A percentile compares a stretch with the other conserved stretches of the same genome.
Evolutionary conservation across 2,329 filamentous ascomycete genomes (phyloP).

Genomic region (Moelleriella libera): DNA sequence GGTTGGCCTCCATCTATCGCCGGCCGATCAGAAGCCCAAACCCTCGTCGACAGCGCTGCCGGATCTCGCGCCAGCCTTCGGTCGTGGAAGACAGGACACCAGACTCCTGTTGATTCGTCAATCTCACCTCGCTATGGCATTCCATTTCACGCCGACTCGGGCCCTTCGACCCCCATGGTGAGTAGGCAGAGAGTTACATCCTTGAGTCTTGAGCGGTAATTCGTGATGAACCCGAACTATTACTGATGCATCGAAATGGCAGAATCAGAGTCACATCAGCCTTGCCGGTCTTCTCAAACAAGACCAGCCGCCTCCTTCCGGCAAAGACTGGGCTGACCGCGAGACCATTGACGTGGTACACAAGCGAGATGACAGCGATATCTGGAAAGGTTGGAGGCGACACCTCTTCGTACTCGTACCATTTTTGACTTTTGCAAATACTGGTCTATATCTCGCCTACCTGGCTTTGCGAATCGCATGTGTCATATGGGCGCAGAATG

Average conservation of each 20-base stretch:
- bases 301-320: constrained; percentile 14
- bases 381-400: constrained; percentile 29
- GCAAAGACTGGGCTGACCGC: constrained; percentile 16
- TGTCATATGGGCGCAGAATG: constrained; percentile 34
- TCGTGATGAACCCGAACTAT: background rate
- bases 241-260: constrained; percentile 5
- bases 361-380: constrained; percentile 27
- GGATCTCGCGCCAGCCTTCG: constrained; percentile 10
- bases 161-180: constrained; percentile 8
- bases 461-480: constrained; percentile 36
- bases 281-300: constrained; percentile 23
- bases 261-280: constrained; percentile 28
- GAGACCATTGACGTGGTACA: constrained; percentile 23
- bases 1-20: constrained; percentile 8
- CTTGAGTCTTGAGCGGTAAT: background rate
- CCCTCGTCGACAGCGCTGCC: constrained; percentile 13
- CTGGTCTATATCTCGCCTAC: constrained; percentile 30
- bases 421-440: constrained; percentile 24
- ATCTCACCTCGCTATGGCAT: constrained; percentile 4
- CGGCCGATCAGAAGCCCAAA: constrained; percentile 14
- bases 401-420: constrained; percentile 23
- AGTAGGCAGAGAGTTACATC: background rate
- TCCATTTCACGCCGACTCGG: constrained; percentile 5
- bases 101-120: constrained; percentile 6
- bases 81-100: constrained; percentile 9